phyloP scores from a whole-genome alignment of 2,329 filamentous ascomycete genomes.

The Aspergillus brasiliensis region DNA sequence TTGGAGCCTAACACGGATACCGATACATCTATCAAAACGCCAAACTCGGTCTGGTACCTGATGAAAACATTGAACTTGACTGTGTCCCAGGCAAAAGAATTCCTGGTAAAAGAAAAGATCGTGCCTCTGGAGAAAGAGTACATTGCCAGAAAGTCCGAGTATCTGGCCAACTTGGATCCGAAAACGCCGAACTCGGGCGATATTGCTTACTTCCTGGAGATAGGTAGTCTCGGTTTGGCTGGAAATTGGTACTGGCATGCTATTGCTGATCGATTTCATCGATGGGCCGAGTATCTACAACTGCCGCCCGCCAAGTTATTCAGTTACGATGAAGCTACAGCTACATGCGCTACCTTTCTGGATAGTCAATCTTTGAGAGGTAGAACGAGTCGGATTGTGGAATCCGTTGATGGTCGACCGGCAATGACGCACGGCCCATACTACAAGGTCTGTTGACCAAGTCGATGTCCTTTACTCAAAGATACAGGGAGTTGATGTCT shows the following conservation, averaged over 20 bases:
- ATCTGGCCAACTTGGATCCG: neutral
- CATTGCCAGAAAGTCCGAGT: neutral
- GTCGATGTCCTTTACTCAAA: neutral
- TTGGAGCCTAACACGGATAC: neutral
- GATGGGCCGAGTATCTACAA: neutral
- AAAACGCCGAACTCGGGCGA: neutral
- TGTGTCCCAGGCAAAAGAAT: neutral
- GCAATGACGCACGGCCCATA: neutral
- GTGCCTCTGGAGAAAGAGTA: neutral
- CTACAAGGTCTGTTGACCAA: neutral
- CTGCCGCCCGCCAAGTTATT: neutral
- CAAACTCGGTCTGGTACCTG: neutral
- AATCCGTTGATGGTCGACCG: neutral
- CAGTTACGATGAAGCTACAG: neutral
- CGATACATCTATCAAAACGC: neutral
- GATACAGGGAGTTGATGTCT: neutral
- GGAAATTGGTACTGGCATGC: neutral
- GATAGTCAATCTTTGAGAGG: neutral
- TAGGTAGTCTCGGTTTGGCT: neutral
- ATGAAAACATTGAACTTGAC: neutral
- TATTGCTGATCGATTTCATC: neutral
- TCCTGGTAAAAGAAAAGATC: neutral
- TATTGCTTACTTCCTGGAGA: neutral
- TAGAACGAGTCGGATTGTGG: neutral
- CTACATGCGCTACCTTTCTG: neutral